A percentile compares a stretch with the other conserved stretches of the same genome.
Conservation (phyloP, 805 yeast genomes). For the Ogataea minuta region DNA sequence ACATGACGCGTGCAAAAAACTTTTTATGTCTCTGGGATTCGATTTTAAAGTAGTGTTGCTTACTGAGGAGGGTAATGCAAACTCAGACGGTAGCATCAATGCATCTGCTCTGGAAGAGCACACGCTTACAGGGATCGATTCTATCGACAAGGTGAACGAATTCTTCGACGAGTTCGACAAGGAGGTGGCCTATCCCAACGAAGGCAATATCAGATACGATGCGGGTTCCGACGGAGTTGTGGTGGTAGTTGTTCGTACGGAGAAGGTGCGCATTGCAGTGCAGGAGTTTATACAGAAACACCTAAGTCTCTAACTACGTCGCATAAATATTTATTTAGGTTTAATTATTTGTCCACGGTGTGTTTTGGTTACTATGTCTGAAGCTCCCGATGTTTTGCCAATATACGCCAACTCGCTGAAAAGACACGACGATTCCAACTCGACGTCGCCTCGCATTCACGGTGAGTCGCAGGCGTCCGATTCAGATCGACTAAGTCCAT, state of each 20-base stretch:
- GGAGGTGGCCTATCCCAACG: slow-evolving; percentile 51
- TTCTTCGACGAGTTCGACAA: slow-evolving; percentile 55
- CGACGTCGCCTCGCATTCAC: slow-evolving; percentile 17
- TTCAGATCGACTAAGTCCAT: background rate
- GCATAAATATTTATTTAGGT: background rate
- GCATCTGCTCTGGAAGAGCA: slow-evolving; percentile 47
- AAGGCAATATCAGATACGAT: slow-evolving; percentile 53
- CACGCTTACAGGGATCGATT: slow-evolving; percentile 42
- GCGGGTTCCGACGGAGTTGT: slow-evolving; percentile 62
- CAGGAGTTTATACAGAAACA: slow-evolving; percentile 36
- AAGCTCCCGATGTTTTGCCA: slow-evolving; percentile 13
- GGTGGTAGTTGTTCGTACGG: slow-evolving; percentile 49
- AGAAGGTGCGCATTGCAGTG: slow-evolving; percentile 38
- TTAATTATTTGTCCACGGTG: background rate
- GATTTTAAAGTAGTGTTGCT: slow-evolving; percentile 47
- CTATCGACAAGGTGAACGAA: slow-evolving; percentile 46
- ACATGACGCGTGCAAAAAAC: slow-evolving; percentile 16
- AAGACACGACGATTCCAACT: slow-evolving; percentile 24
- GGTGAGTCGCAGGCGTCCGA: slow-evolving; percentile 6
- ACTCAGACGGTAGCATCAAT: slow-evolving; percentile 17
- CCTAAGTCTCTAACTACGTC: too few species aligned
- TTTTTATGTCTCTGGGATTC: slow-evolving; percentile 36
- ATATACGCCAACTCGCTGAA: slow-evolving; percentile 20
- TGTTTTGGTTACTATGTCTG: slow-evolving; percentile 6
- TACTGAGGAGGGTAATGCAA: slow-evolving; percentile 29